Evolutionary conservation across 2,329 filamentous ascomycete species (phyloP), one percentile per base, ranked within the genome.

Genomic region (Claviceps sp.): DNA sequence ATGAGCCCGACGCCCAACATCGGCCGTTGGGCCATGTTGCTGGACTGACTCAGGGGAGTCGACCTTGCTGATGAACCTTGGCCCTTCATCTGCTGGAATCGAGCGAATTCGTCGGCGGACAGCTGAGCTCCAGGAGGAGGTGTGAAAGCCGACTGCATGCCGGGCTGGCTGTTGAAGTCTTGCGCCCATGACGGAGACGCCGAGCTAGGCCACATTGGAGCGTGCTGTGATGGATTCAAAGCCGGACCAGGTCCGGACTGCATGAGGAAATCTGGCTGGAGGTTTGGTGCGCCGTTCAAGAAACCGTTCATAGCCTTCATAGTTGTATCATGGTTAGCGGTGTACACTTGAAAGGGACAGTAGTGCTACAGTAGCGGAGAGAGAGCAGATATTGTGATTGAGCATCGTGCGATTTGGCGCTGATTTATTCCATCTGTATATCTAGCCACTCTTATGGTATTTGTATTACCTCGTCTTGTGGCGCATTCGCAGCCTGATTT

Each of bases 261-360:
- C 62, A 76, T 71, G 9, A 73, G 67, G 58, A 78, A 75, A 50
- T 78, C 75, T 61, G 76, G 74, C 58, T 77, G 74, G 49, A 81
- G 67, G 48, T 59, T 71, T n/a, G 75, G 82, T 51, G 79, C 81
- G 63, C 93, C 85, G 65, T 95, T 89, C 62, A 95, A 78, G 66
- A 96, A 96, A 54, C 89, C 85, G 63, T 94, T 89, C 81, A 95
- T 87, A 84, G 91, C 89, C 88, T 94, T 61, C 14, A 47, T 47
- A 16, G 20, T n/a, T 9, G 46, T 6, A 7, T 16, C 3, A 18
- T 14, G 8, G 14, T 43, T 8, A 26, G 38, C 36, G 13, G 7
- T 41, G 13, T 1, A 34, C 13, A 49, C 26, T 13, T 22, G 18
- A 14, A 24, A 22, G 22, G 20, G 41, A 43, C 2, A 22, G 41